Evolutionary conservation across 2,329 filamentous ascomycete genomes (phyloP), one percentile per base, ranked within the genome.

Genomic region (Talaromyces sp.): DNA sequence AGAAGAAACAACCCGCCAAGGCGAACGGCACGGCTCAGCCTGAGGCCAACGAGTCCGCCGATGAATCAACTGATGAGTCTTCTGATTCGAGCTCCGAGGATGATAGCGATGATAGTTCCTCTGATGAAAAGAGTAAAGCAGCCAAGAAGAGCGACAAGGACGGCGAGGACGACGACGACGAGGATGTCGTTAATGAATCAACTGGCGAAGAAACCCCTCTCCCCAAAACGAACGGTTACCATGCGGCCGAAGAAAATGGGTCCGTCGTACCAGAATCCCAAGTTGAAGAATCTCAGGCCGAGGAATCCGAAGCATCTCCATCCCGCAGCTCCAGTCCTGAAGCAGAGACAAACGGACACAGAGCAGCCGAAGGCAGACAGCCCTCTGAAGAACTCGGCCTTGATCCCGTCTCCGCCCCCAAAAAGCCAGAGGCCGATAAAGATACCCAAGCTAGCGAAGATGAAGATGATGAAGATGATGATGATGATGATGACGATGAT

Each of bases 51-150:
- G 50, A 57, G 19, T 57, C 50, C 10, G 39, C 60, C 1, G n/a
- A 47, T 11, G 58, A 61, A 8, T 48, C 24, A 14, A 37, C 37
- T 3, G n/a, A 37, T 11, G 58, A 61, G 8, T 39, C 24, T 14
- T 47, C 37, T n/a, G 48, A 57, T 47, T 31, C 37, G 16, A 37
- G 47, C 41, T 61, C 63, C 16, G 57, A 61, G 14, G 47, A 65
- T 10, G 62, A 60, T n/a, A 43, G n/a, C 14, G 33, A 52, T 14
- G 19, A 59, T 13, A 33, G 16, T 39, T 59, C 56, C 31, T 59
- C 56, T 11, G 35, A 62, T 45, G 47, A 62, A 31, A 19, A 54
- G 3, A 33, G 31, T 14, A 14, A 39, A 35, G 35, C 14, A 22
- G 47, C 3, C 33, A 16, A 37, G n/a, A 61, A 61, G 3, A 35